Percentiles rank a stretch among this genome's conserved stretches.
Conservation (phyloP, 202 grass and related monocot species). For the Zizania palustris region DNA sequence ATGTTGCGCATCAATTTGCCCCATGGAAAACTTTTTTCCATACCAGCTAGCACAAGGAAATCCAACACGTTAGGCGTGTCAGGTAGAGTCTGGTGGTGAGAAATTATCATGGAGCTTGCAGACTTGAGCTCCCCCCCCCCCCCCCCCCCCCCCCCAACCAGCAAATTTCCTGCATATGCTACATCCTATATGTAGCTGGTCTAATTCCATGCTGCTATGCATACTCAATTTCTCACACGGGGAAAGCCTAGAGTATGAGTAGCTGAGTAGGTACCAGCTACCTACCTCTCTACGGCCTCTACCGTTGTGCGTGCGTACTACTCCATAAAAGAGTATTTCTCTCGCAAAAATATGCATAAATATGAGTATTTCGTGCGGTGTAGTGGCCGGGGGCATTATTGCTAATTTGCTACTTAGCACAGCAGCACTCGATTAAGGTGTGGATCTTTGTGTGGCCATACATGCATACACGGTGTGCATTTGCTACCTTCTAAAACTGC, state of each 20-base stretch:
- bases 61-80: conserved; percentile 31
- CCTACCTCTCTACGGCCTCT: background rate
- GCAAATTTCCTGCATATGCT: background rate
- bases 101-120: background rate
- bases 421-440: background rate
- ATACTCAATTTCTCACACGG: conserved; percentile 12
- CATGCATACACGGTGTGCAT: background rate
- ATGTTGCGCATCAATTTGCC: conserved; percentile 43
- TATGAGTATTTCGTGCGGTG: background rate
- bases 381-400: conserved; percentile 1
- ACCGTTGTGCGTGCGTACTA: background rate
- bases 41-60: background rate
- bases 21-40: conserved; percentile 38
- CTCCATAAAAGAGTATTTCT: background rate
- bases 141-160: no score
- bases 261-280: background rate
- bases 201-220: background rate
- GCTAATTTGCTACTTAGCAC: background rate
- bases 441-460: background rate
- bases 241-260: background rate
- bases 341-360: no score
- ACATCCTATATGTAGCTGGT: background rate
- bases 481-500: background rate
- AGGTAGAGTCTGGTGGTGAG: background rate
- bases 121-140: no score